Percentiles rank a stretch among this genome's conserved stretches.
These are phyloP conservation scores for Parathielavia appendiculata DNA, from an alignment of 495 filamentous ascomycete species.

Conservation along the genomic window DNA sequence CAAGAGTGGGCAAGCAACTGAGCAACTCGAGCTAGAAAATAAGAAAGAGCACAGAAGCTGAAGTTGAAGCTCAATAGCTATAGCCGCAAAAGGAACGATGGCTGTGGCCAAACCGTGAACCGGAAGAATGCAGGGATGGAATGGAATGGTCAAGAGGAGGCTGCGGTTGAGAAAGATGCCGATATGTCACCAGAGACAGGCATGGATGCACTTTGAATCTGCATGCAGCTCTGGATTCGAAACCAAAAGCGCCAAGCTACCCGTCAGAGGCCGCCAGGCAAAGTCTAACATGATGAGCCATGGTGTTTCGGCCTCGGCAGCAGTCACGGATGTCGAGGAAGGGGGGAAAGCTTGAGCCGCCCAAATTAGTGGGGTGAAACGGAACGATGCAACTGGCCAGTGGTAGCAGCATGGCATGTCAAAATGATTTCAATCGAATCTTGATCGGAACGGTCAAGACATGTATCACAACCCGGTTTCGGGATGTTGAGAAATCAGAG, in stretches of 20 bases:
- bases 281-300: neutral
- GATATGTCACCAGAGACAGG: neutral
- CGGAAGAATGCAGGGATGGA: neutral
- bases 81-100: slow-evolving; percentile 30
- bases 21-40: neutral
- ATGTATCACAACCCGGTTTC: neutral
- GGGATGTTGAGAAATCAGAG: neutral
- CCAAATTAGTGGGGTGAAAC: slow-evolving; percentile 2
- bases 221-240: neutral
- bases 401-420: neutral
- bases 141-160: neutral
- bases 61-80: neutral
- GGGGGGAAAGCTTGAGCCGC: neutral
- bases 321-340: neutral
- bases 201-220: slow-evolving; percentile 1
- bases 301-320: neutral
- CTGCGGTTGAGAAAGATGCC: neutral
- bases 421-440: neutral
- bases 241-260: neutral
- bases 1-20: neutral
- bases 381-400: slow-evolving; percentile 2
- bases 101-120: slow-evolving; percentile 3
- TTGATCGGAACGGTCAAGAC: neutral
- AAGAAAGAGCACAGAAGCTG: neutral
- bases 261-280: neutral